A percentile compares a stretch with the other conserved stretches of the same genome.
Conservation (phyloP, 1,284 basidiomycete species). For the Ustilago curta region DNA sequence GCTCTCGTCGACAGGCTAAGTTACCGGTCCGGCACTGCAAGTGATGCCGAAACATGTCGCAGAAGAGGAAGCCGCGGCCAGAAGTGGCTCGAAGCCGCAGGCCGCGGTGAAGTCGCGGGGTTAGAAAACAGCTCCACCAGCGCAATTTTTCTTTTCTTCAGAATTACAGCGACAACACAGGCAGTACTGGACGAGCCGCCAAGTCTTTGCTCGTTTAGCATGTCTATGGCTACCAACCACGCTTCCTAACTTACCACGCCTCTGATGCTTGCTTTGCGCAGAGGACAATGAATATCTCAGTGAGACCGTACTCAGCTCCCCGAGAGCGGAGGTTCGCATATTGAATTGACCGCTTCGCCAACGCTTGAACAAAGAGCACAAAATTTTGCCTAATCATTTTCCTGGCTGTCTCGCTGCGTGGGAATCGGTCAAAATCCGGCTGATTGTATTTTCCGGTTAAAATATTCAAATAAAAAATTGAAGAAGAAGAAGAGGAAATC, state of each 20-base stretch:
- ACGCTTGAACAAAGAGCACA: not conserved
- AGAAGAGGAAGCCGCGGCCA: not conserved
- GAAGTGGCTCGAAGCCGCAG: not conserved
- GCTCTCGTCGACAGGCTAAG: not conserved
- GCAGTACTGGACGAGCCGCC: too few species aligned
- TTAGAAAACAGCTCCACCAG: not conserved
- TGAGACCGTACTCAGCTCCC: not conserved
- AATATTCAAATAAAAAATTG: too few species aligned
- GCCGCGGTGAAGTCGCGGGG: not conserved
- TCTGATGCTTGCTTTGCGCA: not conserved
- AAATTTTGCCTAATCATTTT: not conserved
- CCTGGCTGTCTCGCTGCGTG: not conserved
- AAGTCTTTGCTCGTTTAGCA: too few species aligned
- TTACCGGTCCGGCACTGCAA: too few species aligned
- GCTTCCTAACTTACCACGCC: too few species aligned
- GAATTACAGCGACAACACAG: too few species aligned
- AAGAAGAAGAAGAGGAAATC: too few species aligned
- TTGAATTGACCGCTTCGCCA: not conserved
- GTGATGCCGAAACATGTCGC: constrained; percentile 1
- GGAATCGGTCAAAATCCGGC: too few species aligned
- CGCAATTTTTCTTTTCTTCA: too few species aligned
- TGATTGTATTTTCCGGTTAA: too few species aligned
- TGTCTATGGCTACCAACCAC: too few species aligned
- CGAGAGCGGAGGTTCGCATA: not conserved
- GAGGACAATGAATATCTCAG: not conserved